Evolutionary conservation across 169 alveolate species (phyloP), one percentile per base, ranked within the genome.

Genomic region (Toxoplasma gondii): DNA sequence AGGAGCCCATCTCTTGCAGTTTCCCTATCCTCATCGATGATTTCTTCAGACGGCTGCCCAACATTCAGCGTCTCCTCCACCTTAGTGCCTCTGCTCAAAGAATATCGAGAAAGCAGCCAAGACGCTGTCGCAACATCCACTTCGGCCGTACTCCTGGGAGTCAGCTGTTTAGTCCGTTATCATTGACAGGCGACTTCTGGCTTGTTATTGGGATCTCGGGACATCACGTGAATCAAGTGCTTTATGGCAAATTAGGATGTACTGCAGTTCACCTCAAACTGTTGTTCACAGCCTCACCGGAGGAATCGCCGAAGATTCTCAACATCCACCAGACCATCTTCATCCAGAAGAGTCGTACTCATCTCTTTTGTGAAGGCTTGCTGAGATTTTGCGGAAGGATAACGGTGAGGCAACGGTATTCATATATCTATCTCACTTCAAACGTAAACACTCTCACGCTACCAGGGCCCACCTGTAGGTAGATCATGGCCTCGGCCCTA

Each of bases 31-130:
- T 67, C 86, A 45, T 88, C 93, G 27, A 88, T 64, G 29, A 64
- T 41, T 36, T 88, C 93, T 34, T 38, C 58, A 1, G 67, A 31
- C 29, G 53, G 70, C 27, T 58, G 58, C 36, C 93, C 93, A 22
- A 88, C 31, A 54, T 88, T 88, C 24, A 22, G 53, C 54, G 93
- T 88, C 29, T 88, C 64, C 39, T 49, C 93, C 43, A 31, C 49
- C 87, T 69, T 88, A 4, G 93, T 88, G 67, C 93, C 93, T 38
- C 93, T 88, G 93, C 12, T 27, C n/a, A 12, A 67, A 29, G 22
- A 34, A 58, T 83, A 69, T 38, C 49, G 17, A 27, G 41, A 41
- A 17, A 82, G 34, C 54, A 81, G 17, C 58, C 81, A 69, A 69
- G 38, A 10, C 58, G 0, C 58, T 49, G 58, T 5, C 1, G 58